Evolutionary conservation across 2,329 filamentous ascomycete genomes (phyloP).

Genomic region (Colletotrichum orchidophilum): DNA sequence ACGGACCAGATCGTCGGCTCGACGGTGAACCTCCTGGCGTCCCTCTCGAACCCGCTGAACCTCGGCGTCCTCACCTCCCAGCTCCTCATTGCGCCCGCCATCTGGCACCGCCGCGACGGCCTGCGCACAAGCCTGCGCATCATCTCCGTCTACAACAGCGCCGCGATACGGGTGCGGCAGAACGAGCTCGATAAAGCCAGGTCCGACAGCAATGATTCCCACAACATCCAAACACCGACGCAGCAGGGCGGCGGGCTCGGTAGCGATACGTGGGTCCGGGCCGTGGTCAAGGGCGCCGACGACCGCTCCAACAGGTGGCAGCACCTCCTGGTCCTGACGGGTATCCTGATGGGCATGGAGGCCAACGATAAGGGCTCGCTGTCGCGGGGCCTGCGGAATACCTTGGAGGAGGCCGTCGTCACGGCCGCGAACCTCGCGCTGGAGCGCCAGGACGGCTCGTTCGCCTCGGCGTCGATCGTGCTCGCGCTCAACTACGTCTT

Average conservation of each 20-base stretch:
- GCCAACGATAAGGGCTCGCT: constrained; percentile 70
- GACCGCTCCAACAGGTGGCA: constrained; percentile 77
- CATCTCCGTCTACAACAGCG: constrained; percentile 77
- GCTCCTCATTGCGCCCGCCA: constrained; percentile 74
- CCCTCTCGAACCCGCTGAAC: constrained; percentile 79
- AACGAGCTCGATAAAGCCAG: constrained; percentile 52
- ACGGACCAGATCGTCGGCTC: constrained; percentile 70
- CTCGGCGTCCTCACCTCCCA: constrained; percentile 78
- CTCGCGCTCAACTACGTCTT: constrained; percentile 83
- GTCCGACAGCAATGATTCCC: constrained; percentile 33
- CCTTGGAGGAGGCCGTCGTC: constrained; percentile 77
- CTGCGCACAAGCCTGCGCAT: constrained; percentile 71
- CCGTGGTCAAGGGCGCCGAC: constrained; percentile 66
- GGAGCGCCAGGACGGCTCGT: constrained; percentile 52
- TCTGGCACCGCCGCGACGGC: constrained; percentile 72
- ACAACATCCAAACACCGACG: constrained; percentile 34
- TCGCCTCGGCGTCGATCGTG: constrained; percentile 64
- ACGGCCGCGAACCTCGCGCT: constrained; percentile 81
- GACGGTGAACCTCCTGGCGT: constrained; percentile 73
- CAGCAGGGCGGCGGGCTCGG: constrained; percentile 53
- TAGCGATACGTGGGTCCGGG: constrained; percentile 64
- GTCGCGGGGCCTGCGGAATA: constrained; percentile 69
- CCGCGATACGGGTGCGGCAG: constrained; percentile 63
- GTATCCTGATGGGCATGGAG: constrained; percentile 81
- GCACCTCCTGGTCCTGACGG: constrained; percentile 82